Evolutionary conservation across 306 rosid genomes (phyloP).

Genomic region (Dryas drummondii): DNA sequence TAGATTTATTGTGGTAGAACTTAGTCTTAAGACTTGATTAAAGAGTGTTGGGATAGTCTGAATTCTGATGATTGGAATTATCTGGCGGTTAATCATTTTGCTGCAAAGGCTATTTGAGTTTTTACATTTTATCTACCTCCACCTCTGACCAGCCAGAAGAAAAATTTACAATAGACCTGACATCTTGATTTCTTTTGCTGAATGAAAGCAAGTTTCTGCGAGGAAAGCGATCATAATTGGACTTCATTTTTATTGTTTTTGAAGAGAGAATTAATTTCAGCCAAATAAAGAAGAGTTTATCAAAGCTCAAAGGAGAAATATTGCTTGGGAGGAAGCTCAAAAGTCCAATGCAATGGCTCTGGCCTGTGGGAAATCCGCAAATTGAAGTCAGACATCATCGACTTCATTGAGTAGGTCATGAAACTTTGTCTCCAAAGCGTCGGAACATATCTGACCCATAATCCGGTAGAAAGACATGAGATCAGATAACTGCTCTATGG

Average conservation of each 20-base stretch:
- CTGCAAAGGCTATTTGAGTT: too few relatives aligned
- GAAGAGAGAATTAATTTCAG: not conserved
- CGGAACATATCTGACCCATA: slow-evolving; percentile 5
- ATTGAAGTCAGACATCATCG: not conserved
- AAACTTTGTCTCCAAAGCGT: not conserved
- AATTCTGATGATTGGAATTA: too few relatives aligned
- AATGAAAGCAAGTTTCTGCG: not conserved
- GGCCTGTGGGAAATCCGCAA: not conserved
- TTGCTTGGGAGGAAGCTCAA: not conserved
- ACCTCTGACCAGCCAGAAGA: too few relatives aligned
- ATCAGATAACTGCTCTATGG: slow-evolving; percentile 16
- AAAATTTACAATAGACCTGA: too few relatives aligned
- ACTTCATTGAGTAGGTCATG: not conserved
- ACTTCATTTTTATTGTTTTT: too few relatives aligned
- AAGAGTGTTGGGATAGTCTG: too few relatives aligned
- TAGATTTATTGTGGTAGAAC: too few relatives aligned
- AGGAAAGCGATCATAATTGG: too few relatives aligned
- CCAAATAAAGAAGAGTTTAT: not conserved
- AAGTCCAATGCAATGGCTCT: not conserved
- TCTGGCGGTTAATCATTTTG: too few relatives aligned
- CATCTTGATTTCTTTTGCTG: not conserved
- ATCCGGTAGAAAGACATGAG: slow-evolving; percentile 5
- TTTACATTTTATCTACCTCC: too few relatives aligned
- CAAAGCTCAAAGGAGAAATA: too few relatives aligned
- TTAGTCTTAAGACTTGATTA: too few relatives aligned